phyloP scores from a whole-genome alignment of 441 rosid species.

The Breynia disticha region DNA sequence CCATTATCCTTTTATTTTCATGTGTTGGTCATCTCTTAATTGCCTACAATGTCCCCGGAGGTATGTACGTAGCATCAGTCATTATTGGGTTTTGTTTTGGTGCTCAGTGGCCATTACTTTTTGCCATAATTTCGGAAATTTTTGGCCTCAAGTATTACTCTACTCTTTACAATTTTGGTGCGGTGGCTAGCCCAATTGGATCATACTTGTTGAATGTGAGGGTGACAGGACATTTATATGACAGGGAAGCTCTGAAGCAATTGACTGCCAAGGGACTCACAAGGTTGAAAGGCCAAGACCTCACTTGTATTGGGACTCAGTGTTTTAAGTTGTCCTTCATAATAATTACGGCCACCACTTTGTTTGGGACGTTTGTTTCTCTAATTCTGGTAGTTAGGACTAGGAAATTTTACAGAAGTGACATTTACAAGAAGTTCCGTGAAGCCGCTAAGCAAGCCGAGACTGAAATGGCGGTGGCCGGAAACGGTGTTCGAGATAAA shows the following conservation, averaged over 20 bases:
- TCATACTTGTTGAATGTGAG: conserved; percentile 42
- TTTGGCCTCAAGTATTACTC: conserved; percentile 65
- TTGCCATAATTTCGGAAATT: conserved; percentile 56
- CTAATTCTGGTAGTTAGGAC: conserved; percentile 57
- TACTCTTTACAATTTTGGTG: conserved; percentile 49
- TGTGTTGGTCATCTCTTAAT: conserved; percentile 57
- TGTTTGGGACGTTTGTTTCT: conserved; percentile 58
- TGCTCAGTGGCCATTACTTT: conserved; percentile 58
- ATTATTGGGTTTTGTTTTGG: conserved; percentile 78
- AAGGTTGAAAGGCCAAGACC: conserved; percentile 28
- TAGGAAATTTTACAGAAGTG: conserved; percentile 61
- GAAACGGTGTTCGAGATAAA: background rate
- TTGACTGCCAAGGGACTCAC: conserved; percentile 16
- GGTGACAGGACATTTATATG: conserved; percentile 60
- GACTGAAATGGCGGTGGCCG: conserved; percentile 26
- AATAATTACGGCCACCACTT: conserved; percentile 51
- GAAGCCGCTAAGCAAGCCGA: conserved; percentile 40
- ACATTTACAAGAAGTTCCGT: conserved; percentile 65
- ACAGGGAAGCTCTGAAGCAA: conserved; percentile 53
- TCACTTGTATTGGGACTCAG: conserved; percentile 42
- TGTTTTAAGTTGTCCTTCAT: conserved; percentile 66
- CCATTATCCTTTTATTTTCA: conserved; percentile 42
- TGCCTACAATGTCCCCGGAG: conserved; percentile 50
- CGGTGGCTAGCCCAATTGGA: conserved; percentile 56
- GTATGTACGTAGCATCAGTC: conserved; percentile 53